These are phyloP conservation scores for Podila epicladia DNA, from an alignment of 192 early-diverging fungal species.

Conservation along the genomic window DNA sequence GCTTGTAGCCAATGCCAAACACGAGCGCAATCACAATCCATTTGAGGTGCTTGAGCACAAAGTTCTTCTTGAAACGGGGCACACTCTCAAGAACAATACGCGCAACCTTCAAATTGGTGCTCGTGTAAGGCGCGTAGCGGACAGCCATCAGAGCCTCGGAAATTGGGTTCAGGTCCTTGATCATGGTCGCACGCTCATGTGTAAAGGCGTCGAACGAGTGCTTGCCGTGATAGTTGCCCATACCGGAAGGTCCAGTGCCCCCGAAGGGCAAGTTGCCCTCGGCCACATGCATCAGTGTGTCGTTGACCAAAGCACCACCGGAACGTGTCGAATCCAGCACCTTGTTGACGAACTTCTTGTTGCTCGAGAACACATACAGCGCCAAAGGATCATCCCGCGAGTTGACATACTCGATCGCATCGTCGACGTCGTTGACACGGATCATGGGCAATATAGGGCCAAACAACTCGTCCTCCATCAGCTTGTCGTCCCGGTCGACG, in stretches of 20 bases:
- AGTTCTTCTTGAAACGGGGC: constrained; percentile 39
- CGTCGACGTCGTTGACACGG: constrained; percentile 70
- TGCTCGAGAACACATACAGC: constrained; percentile 79
- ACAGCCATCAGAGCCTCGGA: constrained; percentile 20
- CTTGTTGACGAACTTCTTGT: constrained; percentile 62
- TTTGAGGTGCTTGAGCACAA: constrained; percentile 37
- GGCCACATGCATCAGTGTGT: constrained; percentile 76
- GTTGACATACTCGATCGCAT: constrained; percentile 76
- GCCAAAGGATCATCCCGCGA: constrained; percentile 79
- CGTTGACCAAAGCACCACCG: constrained; percentile 86
- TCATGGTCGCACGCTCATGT: constrained; percentile 74
- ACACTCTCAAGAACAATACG: constrained; percentile 23
- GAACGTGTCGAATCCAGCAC: constrained; percentile 78
- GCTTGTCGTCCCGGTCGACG: constrained; percentile 67
- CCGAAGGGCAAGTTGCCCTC: constrained; percentile 81
- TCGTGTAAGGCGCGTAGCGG: constrained; percentile 43
- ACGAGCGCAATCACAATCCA: constrained; percentile 44
- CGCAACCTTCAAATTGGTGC: constrained; percentile 28
- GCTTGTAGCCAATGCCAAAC: constrained; percentile 41
- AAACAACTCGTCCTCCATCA: constrained; percentile 94
- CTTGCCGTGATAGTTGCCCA: constrained; percentile 87
- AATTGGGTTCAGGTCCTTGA: constrained; percentile 51
- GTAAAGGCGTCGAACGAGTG: constrained; percentile 84
- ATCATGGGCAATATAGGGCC: constrained; percentile 91
- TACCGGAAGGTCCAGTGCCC: constrained; percentile 86